Base-by-base conservation (phyloP, 352 stramenopile species). In the Phytopythium sindhum region DNA sequence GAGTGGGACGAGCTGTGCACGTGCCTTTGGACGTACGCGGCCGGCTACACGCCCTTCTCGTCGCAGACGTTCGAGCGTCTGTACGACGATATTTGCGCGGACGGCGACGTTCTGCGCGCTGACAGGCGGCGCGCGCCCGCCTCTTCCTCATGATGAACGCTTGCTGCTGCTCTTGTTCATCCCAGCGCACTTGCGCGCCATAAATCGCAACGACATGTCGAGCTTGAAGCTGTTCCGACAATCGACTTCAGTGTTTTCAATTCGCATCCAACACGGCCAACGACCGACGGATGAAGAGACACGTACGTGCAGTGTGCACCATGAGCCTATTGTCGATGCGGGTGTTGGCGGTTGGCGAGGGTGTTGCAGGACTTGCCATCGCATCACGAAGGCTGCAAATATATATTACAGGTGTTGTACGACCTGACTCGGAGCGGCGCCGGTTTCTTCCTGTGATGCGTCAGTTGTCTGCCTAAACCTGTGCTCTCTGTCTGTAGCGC, bases 41-140 rank as follows among this genome's bases (percentile, higher is more conserved):
- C 87, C 4, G 75, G 73, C 37, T 89, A 83, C 60, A 94, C 87
- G 57, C 81, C 84, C 17, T 96, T 96, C 50, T 79, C 80, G 24
- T 72, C 85, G 14, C 61, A 79, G n/a, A 67, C 75, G 14, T 94
- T 96, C 60, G 87, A 96, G 65, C 85, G 74, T n/a, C 70, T 96
- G 31, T 96, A 96, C 63, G 87, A 93, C 48, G 81, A 94, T 59
- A 92, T 96, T 55, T 91, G 82, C 50, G 82, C 79, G 0, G 87
- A 96, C 64, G 86, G 74, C 2, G 75, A 82, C 1, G 68, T 75
- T 66, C 68, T 88, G 12, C 59, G 73, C 45, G 63, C 74, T 29
- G 61, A 58, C 52, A 60, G 57, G 15, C 51, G 57, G 24, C 41
- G 33, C 37, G 31, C 52, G 7, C 21, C 29, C 7, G 8, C 29